Conservation (phyloP, 179 eudicot species). For the Nepenthes alata region DNA sequence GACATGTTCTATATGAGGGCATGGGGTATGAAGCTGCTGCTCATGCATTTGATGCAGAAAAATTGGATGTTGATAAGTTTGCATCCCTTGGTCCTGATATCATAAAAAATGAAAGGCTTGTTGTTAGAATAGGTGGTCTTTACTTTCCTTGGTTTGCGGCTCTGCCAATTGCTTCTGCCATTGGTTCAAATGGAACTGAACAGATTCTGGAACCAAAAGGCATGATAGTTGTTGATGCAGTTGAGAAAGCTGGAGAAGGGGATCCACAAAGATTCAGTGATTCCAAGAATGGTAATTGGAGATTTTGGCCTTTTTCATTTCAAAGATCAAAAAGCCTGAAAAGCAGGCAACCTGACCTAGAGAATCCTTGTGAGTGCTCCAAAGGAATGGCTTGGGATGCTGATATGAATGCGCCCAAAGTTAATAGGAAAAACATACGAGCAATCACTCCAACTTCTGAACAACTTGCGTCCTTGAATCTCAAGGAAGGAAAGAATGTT, state of each 20-base stretch:
- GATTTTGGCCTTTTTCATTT: constrained; percentile 54
- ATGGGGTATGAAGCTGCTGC: constrained; percentile 52
- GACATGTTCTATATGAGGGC: constrained; percentile 34
- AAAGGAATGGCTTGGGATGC: constrained; percentile 8
- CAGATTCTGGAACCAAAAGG: constrained; percentile 27
- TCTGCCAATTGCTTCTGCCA: constrained; percentile 30
- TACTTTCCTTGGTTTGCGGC: constrained; percentile 45
- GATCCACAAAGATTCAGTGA: constrained; percentile 21
- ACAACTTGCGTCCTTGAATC: constrained; percentile 69
- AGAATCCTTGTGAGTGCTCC: constrained; percentile 15
- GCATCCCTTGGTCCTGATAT: constrained; percentile 19
- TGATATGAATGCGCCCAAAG: constrained; percentile 19
- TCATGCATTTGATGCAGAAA: constrained; percentile 28
- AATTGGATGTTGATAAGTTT: constrained; percentile 22
- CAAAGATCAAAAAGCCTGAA: constrained; percentile 39
- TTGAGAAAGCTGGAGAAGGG: constrained; percentile 24
- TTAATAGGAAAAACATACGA: constrained; percentile 34
- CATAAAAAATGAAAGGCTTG: constrained; percentile 26
- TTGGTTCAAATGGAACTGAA: constrained; percentile 19
- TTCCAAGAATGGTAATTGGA: constrained; percentile 40
- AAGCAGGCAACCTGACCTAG: constrained; percentile 16
- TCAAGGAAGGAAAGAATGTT: constrained; percentile 68
- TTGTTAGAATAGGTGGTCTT: constrained; percentile 38
- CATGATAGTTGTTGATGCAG: constrained; percentile 29
- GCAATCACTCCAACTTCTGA: constrained; percentile 67